Percentiles rank a stretch among this genome's conserved stretches.
phyloP scores from a whole-genome alignment of 345 rosid genomes.

The Sisymbrium altissimum region DNA sequence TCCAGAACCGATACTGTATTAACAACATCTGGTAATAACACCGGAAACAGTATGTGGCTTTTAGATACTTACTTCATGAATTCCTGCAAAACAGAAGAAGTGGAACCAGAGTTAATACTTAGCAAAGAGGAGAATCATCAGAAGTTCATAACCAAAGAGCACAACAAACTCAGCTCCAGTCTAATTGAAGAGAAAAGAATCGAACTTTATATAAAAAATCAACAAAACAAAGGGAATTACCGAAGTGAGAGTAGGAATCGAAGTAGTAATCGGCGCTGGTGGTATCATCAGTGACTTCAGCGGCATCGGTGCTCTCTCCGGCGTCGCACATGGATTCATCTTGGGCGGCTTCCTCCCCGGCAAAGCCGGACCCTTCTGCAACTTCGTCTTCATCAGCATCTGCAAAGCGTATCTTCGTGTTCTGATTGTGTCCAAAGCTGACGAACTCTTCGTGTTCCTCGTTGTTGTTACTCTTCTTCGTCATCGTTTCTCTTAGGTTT shows the following conservation, averaged over 20 bases:
- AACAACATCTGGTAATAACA: neutral
- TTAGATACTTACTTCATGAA: slow-evolving; percentile 89
- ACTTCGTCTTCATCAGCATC: slow-evolving; percentile 47
- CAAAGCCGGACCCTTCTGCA: slow-evolving; percentile 33
- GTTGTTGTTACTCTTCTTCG: slow-evolving; percentile 37
- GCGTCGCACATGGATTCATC: slow-evolving; percentile 58
- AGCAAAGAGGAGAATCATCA: neutral
- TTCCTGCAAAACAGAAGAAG: slow-evolving; percentile 56
- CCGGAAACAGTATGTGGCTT: neutral
- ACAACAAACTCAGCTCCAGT: neutral
- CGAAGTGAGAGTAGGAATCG: slow-evolving; percentile 98
- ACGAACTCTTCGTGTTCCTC: slow-evolving; percentile 18
- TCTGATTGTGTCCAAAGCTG: slow-evolving; percentile 23
- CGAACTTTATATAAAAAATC: neutral
- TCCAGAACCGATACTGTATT: neutral
- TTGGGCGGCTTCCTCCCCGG: slow-evolving; percentile 38
- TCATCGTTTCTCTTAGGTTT: slow-evolving; percentile 29
- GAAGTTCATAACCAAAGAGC: neutral
- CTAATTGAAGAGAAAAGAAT: neutral
- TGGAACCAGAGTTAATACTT: slow-evolving; percentile 4
- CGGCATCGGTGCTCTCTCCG: slow-evolving; percentile 34
- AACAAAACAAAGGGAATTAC: slow-evolving; percentile 36
- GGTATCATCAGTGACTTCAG: slow-evolving; percentile 50
- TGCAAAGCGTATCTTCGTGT: slow-evolving; percentile 50
- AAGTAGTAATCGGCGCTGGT: slow-evolving; percentile 99